Evolutionary conservation across 2,329 filamentous ascomycete genomes (phyloP), one percentile per base, ranked within the genome.

Genomic region (Endocalyx cinctus): DNA sequence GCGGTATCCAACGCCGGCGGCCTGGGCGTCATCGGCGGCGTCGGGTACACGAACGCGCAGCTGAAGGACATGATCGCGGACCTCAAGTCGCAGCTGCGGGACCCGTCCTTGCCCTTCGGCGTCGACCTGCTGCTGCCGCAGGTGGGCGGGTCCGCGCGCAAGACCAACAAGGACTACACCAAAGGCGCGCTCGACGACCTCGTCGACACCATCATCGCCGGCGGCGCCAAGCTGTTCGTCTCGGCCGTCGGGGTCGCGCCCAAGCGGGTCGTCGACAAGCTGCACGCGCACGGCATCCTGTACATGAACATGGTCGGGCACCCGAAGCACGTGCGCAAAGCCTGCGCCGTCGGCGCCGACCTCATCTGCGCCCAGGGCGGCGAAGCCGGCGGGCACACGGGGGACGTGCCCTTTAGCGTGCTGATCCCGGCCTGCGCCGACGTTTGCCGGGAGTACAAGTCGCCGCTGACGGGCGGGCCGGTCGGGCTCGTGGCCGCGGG

Each of bases 231-330:
- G 37, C 35, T 59, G 5, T 59, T 60, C 30, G 54, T 60, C 15
- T 57, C 51, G 3, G 56, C 57, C 2, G 52, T 60, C 4, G 57
- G 55, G 12, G 50, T 58, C 10, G 48, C 55, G 5, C 54, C 54
- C 5, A 34, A 40, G 23, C 50, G 46, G 43, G 51, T 47, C 4
- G 47, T 60, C 14, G 51, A 58, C 12, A 55, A 50, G 29, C 32
- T 59, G 20, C 55, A 60, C 76, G 74, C 77, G 54, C 69, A 78
- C 54, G 88, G 88, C 48, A 77, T 96, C 51, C 74, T 94, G 44
- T 94, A 92, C 76, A 96, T 96, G 89, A 97, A 96, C 81, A 97
- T 96, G 90, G 87, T 96, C 62, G 90, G 90, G 46, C 90, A 96
- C 73, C 89, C 90, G 58, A 96, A 96, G 26, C 42, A 45, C 32